Conservation (phyloP, 768 basidiomycete species). For the Boletus vinaceobasis region DNA sequence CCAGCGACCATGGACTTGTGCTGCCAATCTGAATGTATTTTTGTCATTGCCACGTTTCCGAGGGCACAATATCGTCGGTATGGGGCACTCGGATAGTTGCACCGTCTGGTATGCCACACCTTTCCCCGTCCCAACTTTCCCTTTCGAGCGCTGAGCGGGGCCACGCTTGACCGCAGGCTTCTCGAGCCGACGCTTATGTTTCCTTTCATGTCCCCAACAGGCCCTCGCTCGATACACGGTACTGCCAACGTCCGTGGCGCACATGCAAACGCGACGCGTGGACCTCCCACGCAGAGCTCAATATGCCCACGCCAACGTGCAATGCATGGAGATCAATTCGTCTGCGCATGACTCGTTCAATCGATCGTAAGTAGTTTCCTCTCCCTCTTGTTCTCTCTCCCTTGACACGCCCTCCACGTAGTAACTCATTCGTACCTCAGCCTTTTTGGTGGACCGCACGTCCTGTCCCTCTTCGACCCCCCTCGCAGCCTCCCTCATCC, state of each 20-base stretch:
- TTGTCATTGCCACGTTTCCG: constrained; percentile 22
- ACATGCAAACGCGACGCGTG: constrained; percentile 26
- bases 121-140: neutral
- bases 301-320: constrained; percentile 27
- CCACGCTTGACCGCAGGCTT: constrained; percentile 11
- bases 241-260: constrained; percentile 30
- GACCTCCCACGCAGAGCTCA: constrained; percentile 19
- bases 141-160: neutral
- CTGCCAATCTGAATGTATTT: constrained; percentile 24
- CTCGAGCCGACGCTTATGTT: constrained; percentile 34
- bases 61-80: constrained; percentile 22
- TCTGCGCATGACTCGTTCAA: constrained; percentile 44
- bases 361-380: constrained; percentile 36
- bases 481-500: constrained; percentile 46
- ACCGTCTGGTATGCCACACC: constrained; percentile 21
- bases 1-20: constrained; percentile 24
- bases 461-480: constrained; percentile 43
- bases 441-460: constrained; percentile 42
- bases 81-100: constrained; percentile 31
- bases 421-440: constrained; percentile 22
- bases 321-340: constrained; percentile 46
- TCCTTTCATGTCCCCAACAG: constrained; percentile 24
- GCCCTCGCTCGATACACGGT: constrained; percentile 27
- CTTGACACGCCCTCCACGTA: neutral
- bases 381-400: neutral